Percentiles rank a stretch among this genome's conserved stretches.
phyloP scores from a whole-genome alignment of 106 monocot genomes.

The Ottelia alismoides region DNA sequence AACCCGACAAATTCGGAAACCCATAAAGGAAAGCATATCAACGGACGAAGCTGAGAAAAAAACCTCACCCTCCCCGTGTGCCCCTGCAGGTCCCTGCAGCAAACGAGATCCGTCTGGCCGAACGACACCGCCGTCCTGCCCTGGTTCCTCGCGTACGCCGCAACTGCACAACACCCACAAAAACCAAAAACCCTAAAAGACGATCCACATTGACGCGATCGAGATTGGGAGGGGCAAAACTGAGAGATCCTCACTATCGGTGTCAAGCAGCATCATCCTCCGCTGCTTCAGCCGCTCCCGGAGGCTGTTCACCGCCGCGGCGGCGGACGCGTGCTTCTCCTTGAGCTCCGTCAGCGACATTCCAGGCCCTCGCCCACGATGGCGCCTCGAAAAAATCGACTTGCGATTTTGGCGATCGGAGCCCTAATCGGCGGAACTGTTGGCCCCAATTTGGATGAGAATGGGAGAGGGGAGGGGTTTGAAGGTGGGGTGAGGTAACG shows the following conservation, averaged over 20 bases:
- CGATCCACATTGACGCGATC: neutral
- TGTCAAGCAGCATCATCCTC: conserved; percentile 58
- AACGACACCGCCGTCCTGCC: conserved; percentile 59
- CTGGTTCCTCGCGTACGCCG: conserved; percentile 45
- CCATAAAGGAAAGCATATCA: conserved; percentile 14
- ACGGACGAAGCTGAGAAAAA: neutral
- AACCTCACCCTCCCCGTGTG: conserved; percentile 66
- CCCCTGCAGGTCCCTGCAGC: conserved; percentile 78
- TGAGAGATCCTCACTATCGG: conserved; percentile 33
- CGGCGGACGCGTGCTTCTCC: conserved; percentile 59
- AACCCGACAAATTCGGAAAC: too few relatives aligned
- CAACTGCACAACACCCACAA: conserved; percentile 22
- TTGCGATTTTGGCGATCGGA: too few relatives aligned
- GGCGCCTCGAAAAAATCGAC: too few relatives aligned
- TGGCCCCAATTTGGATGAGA: too few relatives aligned
- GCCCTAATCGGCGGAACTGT: too few relatives aligned
- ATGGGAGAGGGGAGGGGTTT: too few relatives aligned
- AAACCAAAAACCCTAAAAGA: neutral
- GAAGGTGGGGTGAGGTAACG: too few relatives aligned
- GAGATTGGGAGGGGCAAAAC: neutral
- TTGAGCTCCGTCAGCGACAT: conserved; percentile 78
- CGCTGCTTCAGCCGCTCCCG: conserved; percentile 49
- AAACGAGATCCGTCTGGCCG: conserved; percentile 68
- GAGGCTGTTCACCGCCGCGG: conserved; percentile 47
- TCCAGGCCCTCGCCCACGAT: too few relatives aligned